Evolutionary conservation across 1,284 basidiomycete species (phyloP).

Genomic region (Tilletia horrida): DNA sequence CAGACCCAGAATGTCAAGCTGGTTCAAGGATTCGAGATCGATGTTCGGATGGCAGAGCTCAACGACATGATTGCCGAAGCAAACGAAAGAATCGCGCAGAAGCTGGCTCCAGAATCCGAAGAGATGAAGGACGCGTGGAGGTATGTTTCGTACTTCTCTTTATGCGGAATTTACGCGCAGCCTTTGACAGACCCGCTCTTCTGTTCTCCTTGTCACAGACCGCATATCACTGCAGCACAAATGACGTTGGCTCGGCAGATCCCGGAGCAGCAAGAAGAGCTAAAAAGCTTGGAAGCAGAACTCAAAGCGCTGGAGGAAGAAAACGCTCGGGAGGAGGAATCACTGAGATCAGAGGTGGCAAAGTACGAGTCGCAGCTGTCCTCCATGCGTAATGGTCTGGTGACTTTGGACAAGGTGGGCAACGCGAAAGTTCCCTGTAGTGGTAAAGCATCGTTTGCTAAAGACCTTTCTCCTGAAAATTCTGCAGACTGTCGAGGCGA

Average conservation of each 20-base stretch:
- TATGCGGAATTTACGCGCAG: not conserved
- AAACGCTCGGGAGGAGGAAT: constrained; percentile 16
- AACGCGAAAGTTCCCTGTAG: too few relatives aligned
- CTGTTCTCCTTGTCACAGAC: constrained; percentile 13
- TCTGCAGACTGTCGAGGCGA: constrained; percentile 31
- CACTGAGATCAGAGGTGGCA: not conserved
- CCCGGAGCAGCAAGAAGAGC: constrained; percentile 34
- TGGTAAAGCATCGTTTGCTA: not conserved
- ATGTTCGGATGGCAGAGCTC: constrained; percentile 33
- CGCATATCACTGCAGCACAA: constrained; percentile 38
- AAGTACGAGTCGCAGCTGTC: constrained; percentile 7
- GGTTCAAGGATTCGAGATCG: constrained; percentile 29
- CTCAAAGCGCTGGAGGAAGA: constrained; percentile 26
- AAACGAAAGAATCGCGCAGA: constrained; percentile 34
- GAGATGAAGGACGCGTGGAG: constrained; percentile 46
- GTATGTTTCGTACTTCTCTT: constrained; percentile 5
- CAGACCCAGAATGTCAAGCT: constrained; percentile 1
- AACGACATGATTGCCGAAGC: constrained; percentile 38
- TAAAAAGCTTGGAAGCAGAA: constrained; percentile 26
- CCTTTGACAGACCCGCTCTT: too few relatives aligned
- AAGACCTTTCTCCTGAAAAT: not conserved
- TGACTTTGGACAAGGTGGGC: constrained; percentile 26
- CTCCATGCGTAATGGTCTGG: constrained; percentile 26
- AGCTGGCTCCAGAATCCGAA: constrained; percentile 21
- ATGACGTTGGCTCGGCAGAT: constrained; percentile 39